Evolutionary conservation across 1,284 basidiomycete species (phyloP).

Genomic region (Entoloma clypeatum): DNA sequence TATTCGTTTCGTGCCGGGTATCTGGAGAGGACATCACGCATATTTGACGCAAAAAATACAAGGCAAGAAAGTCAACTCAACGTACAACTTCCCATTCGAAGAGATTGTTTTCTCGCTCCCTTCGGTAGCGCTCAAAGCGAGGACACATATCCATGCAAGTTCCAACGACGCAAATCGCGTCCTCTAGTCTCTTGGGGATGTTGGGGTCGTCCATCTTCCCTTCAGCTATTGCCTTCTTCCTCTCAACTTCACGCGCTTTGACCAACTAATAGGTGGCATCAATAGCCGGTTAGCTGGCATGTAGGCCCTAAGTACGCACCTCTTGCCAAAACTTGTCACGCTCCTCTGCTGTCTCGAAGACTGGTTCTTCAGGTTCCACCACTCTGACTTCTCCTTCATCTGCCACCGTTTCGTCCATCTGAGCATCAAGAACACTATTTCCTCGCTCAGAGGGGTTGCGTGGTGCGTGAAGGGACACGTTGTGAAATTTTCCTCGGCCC

Average conservation of each 20-base stretch:
- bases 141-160: conserved; percentile 95
- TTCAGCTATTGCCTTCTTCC: conserved; percentile 73
- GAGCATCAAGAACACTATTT: conserved; percentile 23
- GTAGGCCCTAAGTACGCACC: conserved; percentile 37
- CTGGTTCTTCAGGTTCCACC: conserved; percentile 33
- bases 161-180: conserved; percentile 87
- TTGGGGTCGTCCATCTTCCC: conserved; percentile 86
- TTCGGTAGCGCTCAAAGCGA: conserved; percentile 86
- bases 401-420: conserved; percentile 18
- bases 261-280: conserved; percentile 45
- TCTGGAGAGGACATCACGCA: conserved; percentile 45
- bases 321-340: conserved; percentile 64
- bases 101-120: conserved; percentile 88
- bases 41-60: conserved; percentile 25
- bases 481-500: conserved; percentile 35
- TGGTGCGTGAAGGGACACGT: conserved; percentile 32
- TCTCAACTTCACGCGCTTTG: conserved; percentile 71
- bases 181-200: conserved; percentile 75
- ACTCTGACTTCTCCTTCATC: conserved; percentile 14
- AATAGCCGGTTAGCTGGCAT: neutral
- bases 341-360: conserved; percentile 53
- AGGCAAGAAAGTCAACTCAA: conserved; percentile 17
- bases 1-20: conserved; percentile 72
- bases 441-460: conserved; percentile 18
- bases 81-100: conserved; percentile 84